Percentiles rank a stretch among this genome's conserved stretches.
These are phyloP conservation scores for Rugonectria rugulosa DNA, from an alignment of 2,329 filamentous ascomycete genomes.

Conservation along the genomic window DNA sequence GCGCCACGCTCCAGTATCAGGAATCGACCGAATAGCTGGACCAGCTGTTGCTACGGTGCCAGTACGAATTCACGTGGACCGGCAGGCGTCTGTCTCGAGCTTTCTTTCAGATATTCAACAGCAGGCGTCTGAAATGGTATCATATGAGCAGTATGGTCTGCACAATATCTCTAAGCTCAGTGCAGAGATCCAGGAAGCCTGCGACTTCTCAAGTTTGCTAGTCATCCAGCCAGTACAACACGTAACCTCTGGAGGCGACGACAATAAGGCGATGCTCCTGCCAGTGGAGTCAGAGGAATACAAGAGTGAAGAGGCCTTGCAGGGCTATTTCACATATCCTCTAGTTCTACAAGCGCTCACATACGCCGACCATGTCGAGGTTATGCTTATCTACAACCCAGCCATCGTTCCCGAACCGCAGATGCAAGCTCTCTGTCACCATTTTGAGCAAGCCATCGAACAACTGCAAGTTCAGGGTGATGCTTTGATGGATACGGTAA, in stretches of 20 bases:
- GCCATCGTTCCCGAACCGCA: constrained; percentile 19
- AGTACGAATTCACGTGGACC: constrained; percentile 37
- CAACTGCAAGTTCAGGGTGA: not conserved
- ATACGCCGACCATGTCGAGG: constrained; percentile 19
- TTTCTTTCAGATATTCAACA: constrained; percentile 48
- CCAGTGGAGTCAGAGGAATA: constrained; percentile 3
- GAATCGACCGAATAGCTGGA: constrained; percentile 29
- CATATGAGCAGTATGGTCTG: constrained; percentile 24
- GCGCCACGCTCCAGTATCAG: constrained; percentile 36
- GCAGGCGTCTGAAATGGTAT: constrained; percentile 19
- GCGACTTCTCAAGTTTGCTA: constrained; percentile 15
- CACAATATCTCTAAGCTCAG: constrained; percentile 27
- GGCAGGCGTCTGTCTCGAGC: constrained; percentile 38
- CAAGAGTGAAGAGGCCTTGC: constrained; percentile 8
- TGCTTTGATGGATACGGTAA: no score
- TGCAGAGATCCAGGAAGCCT: constrained; percentile 2
- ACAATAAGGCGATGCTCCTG: not conserved
- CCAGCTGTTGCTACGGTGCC: constrained; percentile 45
- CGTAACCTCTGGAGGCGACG: not conserved
- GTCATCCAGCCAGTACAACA: constrained; percentile 18
- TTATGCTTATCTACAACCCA: constrained; percentile 7
- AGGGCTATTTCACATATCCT: constrained; percentile 35
- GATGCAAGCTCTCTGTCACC: not conserved
- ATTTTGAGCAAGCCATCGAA: not conserved
- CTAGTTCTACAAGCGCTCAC: constrained; percentile 22